These are phyloP conservation scores for Phytophthora podocarpi DNA, from an alignment of 352 stramenopile species.

Conservation along the genomic window DNA sequence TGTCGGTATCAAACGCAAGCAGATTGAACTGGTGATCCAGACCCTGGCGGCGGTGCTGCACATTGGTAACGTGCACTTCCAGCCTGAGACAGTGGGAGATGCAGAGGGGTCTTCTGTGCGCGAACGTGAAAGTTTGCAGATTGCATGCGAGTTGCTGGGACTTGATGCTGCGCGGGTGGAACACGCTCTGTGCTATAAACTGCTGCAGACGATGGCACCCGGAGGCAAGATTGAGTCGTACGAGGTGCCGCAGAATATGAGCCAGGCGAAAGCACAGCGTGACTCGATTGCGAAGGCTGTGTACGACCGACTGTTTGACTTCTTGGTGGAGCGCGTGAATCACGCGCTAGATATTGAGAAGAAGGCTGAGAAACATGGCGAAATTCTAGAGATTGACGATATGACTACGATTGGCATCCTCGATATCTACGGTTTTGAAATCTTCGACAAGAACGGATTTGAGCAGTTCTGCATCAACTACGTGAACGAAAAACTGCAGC, in stretches of 20 bases:
- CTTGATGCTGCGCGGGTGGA: slow-evolving; percentile 66
- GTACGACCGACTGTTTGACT: slow-evolving; percentile 97
- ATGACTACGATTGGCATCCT: slow-evolving; percentile 92
- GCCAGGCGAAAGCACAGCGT: slow-evolving; percentile 90
- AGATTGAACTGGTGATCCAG: slow-evolving; percentile 90
- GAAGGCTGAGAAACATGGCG: slow-evolving; percentile 78
- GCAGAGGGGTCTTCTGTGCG: slow-evolving; percentile 69
- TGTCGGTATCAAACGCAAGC: slow-evolving; percentile 88
- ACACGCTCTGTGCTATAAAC: slow-evolving; percentile 82
- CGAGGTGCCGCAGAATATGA: slow-evolving; percentile 85
- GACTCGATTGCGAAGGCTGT: slow-evolving; percentile 97
- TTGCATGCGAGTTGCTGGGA: slow-evolving; percentile 71
- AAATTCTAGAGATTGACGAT: slow-evolving; percentile 73
- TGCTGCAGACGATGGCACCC: slow-evolving; percentile 88
- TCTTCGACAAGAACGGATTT: slow-evolving; percentile 94
- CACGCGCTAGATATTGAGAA: slow-evolving; percentile 85
- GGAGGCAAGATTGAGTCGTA: slow-evolving; percentile 86
- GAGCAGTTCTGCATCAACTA: slow-evolving; percentile 97
- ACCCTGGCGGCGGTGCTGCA: slow-evolving; percentile 81
- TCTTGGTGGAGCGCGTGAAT: slow-evolving; percentile 94
- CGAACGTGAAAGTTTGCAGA: slow-evolving; percentile 58
- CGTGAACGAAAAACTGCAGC: slow-evolving; percentile 94
- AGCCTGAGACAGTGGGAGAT: slow-evolving; percentile 63
- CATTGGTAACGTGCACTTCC: slow-evolving; percentile 80
- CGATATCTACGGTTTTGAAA: slow-evolving; percentile 98